Evolutionary conservation across 2,329 filamentous ascomycete genomes (phyloP), one percentile per base, ranked within the genome.

Genomic region (Gnomoniopsis sp.): DNA sequence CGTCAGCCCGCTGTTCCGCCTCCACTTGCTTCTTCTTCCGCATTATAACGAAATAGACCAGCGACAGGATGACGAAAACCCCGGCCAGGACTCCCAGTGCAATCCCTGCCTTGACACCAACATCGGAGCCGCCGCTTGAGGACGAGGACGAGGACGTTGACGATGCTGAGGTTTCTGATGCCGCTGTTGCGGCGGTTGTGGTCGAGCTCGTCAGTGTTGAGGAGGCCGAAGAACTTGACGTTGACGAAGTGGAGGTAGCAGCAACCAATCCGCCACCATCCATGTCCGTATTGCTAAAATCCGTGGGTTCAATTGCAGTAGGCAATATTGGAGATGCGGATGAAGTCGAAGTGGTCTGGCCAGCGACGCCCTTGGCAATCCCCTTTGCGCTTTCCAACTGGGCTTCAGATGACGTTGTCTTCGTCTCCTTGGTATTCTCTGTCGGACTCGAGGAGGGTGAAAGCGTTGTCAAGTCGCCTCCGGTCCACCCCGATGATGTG

Each of bases 11-110:
- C 14, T 74, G 71, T 65, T 82, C 75, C 51, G 83, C 75, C 62
- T 76, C 71, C 63, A 81, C 76, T 71, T 87, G 84, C 80, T 88
- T 90, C 79, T 88, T 90, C 69, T 86, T 85, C 66, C 75, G 80
- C 65, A 83, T 87, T 70, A 92, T 82, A 61, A 91, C 71, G 71
- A 96, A 86, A 69, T 91, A 88, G 21, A 89, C 78, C 22, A 89
- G 71, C n/a, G 86, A 77, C 33, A 86, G 84, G 26, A 95, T 70
- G 2, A 88, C 73, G 34, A 88, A 83, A 26, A 96, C 66, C 51
- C 84, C 84, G 7, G 88, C 79, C 34, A 97, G 74, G 50, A 96
- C 85, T 68, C 92, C 93, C 69, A 97, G 87, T 6, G 88, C 91
- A 62, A 97, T 83, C 61, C 95, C 95, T 47, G 91, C 93, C 73